These are phyloP conservation scores for Saccharum spontaneum DNA, from an alignment of 176 grass and related monocot species.

Conservation along the genomic window DNA sequence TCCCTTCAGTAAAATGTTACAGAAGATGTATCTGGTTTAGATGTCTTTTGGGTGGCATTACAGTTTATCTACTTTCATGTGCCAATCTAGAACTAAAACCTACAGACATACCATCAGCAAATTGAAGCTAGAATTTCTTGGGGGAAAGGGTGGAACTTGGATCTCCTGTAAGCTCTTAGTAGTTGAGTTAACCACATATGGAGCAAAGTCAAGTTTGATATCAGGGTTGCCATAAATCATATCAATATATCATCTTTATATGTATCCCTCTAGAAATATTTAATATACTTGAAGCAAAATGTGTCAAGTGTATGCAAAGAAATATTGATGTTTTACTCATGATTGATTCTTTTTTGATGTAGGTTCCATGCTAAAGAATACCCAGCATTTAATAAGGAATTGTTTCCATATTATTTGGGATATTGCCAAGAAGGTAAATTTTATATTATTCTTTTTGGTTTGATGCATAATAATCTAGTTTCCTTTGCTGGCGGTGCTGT, in stretches of 20 bases:
- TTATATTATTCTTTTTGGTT: neutral
- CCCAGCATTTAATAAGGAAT: constrained; percentile 68
- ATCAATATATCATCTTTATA: neutral
- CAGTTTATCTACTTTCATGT: neutral
- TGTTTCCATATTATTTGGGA: constrained; percentile 81
- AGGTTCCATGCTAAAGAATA: constrained; percentile 98
- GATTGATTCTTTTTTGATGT: constrained; percentile 7
- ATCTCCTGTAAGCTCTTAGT: neutral
- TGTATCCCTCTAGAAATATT: neutral
- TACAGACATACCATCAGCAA: neutral
- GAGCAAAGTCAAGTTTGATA: neutral
- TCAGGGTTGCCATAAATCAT: neutral
- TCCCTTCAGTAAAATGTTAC: neutral
- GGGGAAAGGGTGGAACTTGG: neutral
- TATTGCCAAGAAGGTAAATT: constrained; percentile 77
- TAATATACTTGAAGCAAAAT: neutral
- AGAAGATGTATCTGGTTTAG: neutral
- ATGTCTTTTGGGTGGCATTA: neutral
- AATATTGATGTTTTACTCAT: neutral
- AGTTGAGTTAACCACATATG: neutral
- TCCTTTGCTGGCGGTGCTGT: neutral
- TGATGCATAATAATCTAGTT: neutral
- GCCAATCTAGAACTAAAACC: neutral
- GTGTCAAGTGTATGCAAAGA: neutral
- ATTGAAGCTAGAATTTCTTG: neutral